These are phyloP conservation scores for Eucalyptus virginea DNA, from an alignment of 345 rosid species.

Conservation along the genomic window DNA sequence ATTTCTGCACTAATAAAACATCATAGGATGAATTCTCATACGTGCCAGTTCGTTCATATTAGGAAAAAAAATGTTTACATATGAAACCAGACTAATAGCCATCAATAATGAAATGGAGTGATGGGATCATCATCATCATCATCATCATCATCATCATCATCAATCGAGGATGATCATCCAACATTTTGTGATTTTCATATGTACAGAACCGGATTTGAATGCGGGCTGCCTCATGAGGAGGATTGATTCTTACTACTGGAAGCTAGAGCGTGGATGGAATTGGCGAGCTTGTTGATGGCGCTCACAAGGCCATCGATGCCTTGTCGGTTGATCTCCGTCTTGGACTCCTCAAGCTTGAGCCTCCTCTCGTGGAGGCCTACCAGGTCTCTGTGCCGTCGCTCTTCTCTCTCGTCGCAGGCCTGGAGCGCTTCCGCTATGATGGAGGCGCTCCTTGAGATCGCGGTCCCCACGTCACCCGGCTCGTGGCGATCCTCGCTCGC, in stretches of 20 bases:
- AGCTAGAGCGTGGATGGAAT: conserved; percentile 64
- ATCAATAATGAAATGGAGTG: not conserved
- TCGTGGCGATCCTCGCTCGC: conserved; percentile 14
- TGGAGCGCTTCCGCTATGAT: conserved; percentile 70
- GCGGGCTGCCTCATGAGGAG: not conserved
- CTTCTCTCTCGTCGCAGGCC: conserved; percentile 59
- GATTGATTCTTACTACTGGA: conserved; percentile 26
- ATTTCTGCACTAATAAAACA: not conserved
- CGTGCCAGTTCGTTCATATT: not conserved
- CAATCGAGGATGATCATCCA: not conserved
- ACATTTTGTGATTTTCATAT: not conserved
- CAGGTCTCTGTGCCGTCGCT: conserved; percentile 61
- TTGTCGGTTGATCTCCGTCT: conserved; percentile 41
- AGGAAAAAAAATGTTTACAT: not conserved
- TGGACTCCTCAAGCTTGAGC: conserved; percentile 57
- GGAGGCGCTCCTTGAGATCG: conserved; percentile 66
- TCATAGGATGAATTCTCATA: not conserved
- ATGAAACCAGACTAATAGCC: not conserved
- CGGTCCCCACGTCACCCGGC: conserved; percentile 10
- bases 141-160: not conserved
- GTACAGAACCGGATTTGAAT: not conserved
- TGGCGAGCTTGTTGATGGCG: conserved; percentile 80
- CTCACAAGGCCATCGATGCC: conserved; percentile 60
- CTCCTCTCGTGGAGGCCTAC: conserved; percentile 54
- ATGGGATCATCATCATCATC: not conserved